Conservation (phyloP, 306 rosid genomes). For the Neltuma alba region DNA sequence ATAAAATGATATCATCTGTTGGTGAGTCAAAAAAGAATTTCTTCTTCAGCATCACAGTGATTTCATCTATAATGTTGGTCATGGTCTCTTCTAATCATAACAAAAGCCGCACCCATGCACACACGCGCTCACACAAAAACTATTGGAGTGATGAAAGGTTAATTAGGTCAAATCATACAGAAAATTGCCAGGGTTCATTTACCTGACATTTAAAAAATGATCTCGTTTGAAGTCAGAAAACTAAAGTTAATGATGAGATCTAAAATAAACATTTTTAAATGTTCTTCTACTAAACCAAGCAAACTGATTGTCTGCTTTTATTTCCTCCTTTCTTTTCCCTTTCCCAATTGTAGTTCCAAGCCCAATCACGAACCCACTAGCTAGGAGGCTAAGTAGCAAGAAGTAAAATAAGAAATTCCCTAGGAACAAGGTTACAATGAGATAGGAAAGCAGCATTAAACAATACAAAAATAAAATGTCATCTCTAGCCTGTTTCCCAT, state of each 20-base stretch:
- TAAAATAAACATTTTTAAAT: not conserved
- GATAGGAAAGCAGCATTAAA: slow-evolving; percentile 5
- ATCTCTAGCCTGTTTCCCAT: not conserved
- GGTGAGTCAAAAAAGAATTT: not conserved
- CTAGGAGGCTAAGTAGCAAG: not conserved
- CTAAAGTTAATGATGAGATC: not conserved
- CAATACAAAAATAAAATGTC: not conserved
- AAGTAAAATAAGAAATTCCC: not conserved
- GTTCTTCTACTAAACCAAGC: not conserved
- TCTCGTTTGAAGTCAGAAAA: not conserved
- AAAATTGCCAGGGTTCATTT: not conserved
- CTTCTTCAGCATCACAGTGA: not conserved
- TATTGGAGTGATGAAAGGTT: not conserved
- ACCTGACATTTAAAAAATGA: not conserved
- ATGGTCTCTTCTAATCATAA: not conserved
- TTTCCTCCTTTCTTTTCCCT: not conserved
- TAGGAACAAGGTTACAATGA: not conserved
- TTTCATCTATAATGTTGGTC: not conserved
- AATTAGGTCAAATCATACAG: not conserved
- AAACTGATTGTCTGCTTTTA: not conserved
- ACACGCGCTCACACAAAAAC: not conserved
- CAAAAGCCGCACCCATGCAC: not conserved
- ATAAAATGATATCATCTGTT: not conserved
- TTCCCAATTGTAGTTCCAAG: not conserved
- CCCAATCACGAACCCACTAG: not conserved